Conservation (phyloP, 2,329 filamentous ascomycete genomes). For the Aureobasidium melanogenum region DNA sequence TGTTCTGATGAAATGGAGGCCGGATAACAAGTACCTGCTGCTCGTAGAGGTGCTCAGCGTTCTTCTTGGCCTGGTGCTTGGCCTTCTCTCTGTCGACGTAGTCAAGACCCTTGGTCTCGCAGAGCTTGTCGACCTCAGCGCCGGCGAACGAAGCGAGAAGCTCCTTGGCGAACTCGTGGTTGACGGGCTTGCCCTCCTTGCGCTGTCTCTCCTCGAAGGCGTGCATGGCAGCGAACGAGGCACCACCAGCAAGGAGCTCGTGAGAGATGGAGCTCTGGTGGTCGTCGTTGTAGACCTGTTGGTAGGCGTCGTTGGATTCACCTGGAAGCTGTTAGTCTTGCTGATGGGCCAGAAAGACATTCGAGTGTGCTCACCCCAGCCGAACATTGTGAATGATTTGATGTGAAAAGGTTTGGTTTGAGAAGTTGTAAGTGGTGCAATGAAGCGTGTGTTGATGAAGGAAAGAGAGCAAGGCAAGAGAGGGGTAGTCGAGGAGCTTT, state of each 20-base stretch:
- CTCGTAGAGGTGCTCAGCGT: slow-evolving; percentile 40
- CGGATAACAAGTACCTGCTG: slow-evolving; percentile 28
- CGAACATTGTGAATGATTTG: slow-evolving; percentile 32
- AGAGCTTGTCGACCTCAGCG: slow-evolving; percentile 66
- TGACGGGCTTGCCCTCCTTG: slow-evolving; percentile 59
- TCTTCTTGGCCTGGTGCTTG: slow-evolving; percentile 36
- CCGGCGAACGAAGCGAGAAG: slow-evolving; percentile 62
- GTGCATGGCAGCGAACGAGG: slow-evolving; percentile 73
- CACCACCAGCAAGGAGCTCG: slow-evolving; percentile 66
- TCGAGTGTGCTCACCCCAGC: slow-evolving; percentile 29
- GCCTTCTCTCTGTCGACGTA: slow-evolving; percentile 40
- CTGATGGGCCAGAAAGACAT: neutral
- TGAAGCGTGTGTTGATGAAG: slow-evolving; percentile 5
- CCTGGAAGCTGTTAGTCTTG: slow-evolving; percentile 27
- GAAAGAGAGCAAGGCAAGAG: slow-evolving; percentile 34
- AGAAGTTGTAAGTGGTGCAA: slow-evolving; percentile 6
- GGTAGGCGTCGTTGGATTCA: slow-evolving; percentile 45
- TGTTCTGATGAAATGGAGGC: slow-evolving; percentile 12
- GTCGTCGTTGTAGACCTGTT: slow-evolving; percentile 44
- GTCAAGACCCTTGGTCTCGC: slow-evolving; percentile 47
- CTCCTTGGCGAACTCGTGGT: slow-evolving; percentile 71
- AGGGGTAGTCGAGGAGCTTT: neutral
- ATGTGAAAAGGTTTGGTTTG: slow-evolving; percentile 7
- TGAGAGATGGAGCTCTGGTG: slow-evolving; percentile 60
- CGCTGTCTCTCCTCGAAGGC: slow-evolving; percentile 68